Evolutionary conservation across 2,329 filamentous ascomycete species (phyloP).

Genomic region (Dactylellina drechsleri): DNA sequence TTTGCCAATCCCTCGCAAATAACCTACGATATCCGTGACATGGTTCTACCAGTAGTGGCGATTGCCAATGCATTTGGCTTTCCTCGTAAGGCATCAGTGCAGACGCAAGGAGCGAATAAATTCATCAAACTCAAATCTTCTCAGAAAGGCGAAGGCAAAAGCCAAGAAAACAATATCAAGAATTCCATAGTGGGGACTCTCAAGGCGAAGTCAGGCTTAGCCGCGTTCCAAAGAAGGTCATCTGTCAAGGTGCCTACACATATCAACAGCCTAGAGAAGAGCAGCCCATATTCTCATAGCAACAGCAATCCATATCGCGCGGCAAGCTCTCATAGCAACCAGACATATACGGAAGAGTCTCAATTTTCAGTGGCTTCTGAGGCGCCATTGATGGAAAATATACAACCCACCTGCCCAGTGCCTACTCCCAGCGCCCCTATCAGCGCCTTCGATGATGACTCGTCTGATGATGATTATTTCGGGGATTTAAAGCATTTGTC

Average conservation of each 20-base stretch:
- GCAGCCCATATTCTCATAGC: conserved; percentile 36
- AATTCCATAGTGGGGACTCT: conserved; percentile 4
- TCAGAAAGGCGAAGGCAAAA: neutral
- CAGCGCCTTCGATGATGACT: conserved; percentile 51
- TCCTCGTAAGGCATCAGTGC: conserved; percentile 31
- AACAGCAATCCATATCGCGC: conserved; percentile 15
- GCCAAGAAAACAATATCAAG: conserved; percentile 11
- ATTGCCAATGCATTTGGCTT: conserved; percentile 50
- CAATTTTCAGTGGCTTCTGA: conserved; percentile 25
- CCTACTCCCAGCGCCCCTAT: conserved; percentile 17
- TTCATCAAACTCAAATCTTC: neutral
- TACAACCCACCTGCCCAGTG: conserved; percentile 5
- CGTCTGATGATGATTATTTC: conserved; percentile 52
- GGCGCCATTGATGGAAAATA: conserved; percentile 37
- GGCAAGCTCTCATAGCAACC: neutral
- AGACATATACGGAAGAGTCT: conserved; percentile 20
- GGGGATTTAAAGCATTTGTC: conserved; percentile 45
- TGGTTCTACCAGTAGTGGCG: conserved; percentile 46
- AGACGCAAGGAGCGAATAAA: conserved; percentile 1
- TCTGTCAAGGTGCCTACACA: conserved; percentile 19
- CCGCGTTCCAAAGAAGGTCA: conserved; percentile 30
- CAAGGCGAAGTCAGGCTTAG: conserved; percentile 26
- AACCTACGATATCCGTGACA: conserved; percentile 42
- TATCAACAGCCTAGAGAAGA: conserved; percentile 20
- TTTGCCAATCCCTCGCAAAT: conserved; percentile 33